Base-by-base conservation (phyloP, 1,284 basidiomycete genomes). In the Trichosporon ovoides region DNA sequence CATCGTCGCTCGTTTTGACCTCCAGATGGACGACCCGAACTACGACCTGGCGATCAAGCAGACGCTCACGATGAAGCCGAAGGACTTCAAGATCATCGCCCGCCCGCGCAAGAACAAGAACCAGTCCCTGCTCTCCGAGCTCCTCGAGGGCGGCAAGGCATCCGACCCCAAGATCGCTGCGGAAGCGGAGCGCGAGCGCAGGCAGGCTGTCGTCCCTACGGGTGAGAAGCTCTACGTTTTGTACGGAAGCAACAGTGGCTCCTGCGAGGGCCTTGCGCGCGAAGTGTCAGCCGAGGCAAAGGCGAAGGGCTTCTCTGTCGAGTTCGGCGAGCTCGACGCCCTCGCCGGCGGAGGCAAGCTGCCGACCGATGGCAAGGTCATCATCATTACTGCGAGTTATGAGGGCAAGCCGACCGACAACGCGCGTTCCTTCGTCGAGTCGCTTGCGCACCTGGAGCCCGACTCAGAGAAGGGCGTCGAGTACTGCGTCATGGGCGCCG, bases 401-500 rank as follows among this genome's bases (percentile, higher is more conserved):
- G 82, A 84, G 72, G 82, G 81, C 75, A 64, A 77, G 31, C 61
- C 61, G 31, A 63, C 61, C 6, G 61, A 63, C 58, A 60, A 63
- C 22, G 61, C 61, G 20, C 50, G 61, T 24, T 58, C 58, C 58
- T 63, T 63, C n/a, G 58, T 60, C 33, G 52, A 28, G 16, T 51
- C 58, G 18, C 52, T 63, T 18, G 36, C 38, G 38, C 28, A 48
- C 38, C 24, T 50, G 24, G 53, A 52, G 36, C 33, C 33, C 5
- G 53, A 54, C 3, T 38, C 53, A 14, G 68, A 81, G 46, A 66
- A 69, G 9, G 76, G 76, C 36, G 77, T 81, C 18, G 72, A 74
- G 33, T 84, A 77, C 62, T 78, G 78, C 9, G 80, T 84, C 31
- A 83, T 84, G 60, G 83, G 82, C 1, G 82, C 81, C 51, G 83